These are phyloP conservation scores for Takakia lepidozioides DNA, from an alignment of 225 moss, liverwort and hornwort species.

Conservation along the genomic window DNA sequence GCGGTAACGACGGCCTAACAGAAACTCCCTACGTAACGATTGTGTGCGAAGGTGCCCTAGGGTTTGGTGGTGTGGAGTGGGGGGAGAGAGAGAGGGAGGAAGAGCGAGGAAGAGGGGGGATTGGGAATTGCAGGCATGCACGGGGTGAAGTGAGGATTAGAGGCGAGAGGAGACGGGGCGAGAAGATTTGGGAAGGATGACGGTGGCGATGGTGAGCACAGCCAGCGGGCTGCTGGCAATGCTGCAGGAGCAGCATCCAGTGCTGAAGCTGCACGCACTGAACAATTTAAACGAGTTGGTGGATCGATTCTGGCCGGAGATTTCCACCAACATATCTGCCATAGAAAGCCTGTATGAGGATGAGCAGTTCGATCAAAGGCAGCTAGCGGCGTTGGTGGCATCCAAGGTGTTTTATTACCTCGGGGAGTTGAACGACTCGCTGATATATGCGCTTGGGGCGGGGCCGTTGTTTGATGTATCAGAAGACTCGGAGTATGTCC, in stretches of 20 bases:
- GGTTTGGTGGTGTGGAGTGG: no score
- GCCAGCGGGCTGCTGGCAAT: constrained; percentile 78
- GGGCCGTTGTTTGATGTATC: constrained; percentile 72
- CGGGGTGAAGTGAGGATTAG: constrained; percentile 2
- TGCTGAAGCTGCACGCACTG: constrained; percentile 82
- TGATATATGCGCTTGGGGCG: constrained; percentile 72
- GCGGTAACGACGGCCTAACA: no score
- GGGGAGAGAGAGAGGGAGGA: no score
- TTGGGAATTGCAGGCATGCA: no score
- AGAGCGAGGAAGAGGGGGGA: no score
- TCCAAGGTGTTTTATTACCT: constrained; percentile 95
- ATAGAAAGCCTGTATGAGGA: constrained; percentile 76
- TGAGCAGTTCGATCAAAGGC: constrained; percentile 77
- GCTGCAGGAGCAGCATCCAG: constrained; percentile 73
- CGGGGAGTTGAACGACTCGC: constrained; percentile 73
- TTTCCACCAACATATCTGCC: constrained; percentile 54
- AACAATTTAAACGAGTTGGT: constrained; percentile 81
- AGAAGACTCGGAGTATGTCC: constrained; percentile 74
- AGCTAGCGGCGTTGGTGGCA: constrained; percentile 75
- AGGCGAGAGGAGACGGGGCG: background rate
- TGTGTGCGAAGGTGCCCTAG: no score
- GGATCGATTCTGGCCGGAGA: constrained; percentile 89
- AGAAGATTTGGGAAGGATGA: constrained; percentile 8
- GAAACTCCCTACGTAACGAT: no score
- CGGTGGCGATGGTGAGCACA: constrained; percentile 59